Evolutionary conservation across 1,139 yeast species (phyloP).

Genomic region (Saccharomyces pastorianus): DNA sequence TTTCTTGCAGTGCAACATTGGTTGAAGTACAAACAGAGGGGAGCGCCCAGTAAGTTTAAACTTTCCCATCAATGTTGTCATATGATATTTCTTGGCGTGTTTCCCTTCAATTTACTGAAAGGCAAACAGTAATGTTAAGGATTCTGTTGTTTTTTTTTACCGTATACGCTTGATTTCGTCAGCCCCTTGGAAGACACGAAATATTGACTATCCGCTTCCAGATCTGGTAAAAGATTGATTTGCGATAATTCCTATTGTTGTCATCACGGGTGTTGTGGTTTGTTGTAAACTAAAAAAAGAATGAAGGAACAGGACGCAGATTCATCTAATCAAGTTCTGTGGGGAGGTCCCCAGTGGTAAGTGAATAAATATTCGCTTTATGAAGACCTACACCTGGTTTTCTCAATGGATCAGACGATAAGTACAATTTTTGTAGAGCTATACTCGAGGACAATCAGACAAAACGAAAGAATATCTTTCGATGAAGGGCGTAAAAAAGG

Average conservation of each 20-base stretch:
- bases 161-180: neutral
- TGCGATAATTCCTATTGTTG: conserved; percentile 1
- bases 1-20: neutral
- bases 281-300: neutral
- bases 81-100: neutral
- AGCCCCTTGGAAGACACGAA: conserved; percentile 1
- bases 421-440: neutral
- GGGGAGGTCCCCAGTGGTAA: neutral
- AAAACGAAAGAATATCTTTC: conserved; percentile 5
- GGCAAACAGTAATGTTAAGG: neutral
- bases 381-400: neutral
- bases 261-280: neutral
- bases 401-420: neutral
- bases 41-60: neutral
- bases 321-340: neutral
- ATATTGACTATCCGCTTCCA: neutral
- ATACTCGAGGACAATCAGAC: neutral
- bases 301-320: neutral
- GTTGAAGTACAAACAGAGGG: neutral
- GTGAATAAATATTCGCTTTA: neutral
- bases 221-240: neutral
- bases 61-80: neutral
- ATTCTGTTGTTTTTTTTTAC: neutral
- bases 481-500: neutral
- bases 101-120: neutral